Conservation (phyloP, 352 stramenopile species). For the Globisporangium cylindrosporum region DNA sequence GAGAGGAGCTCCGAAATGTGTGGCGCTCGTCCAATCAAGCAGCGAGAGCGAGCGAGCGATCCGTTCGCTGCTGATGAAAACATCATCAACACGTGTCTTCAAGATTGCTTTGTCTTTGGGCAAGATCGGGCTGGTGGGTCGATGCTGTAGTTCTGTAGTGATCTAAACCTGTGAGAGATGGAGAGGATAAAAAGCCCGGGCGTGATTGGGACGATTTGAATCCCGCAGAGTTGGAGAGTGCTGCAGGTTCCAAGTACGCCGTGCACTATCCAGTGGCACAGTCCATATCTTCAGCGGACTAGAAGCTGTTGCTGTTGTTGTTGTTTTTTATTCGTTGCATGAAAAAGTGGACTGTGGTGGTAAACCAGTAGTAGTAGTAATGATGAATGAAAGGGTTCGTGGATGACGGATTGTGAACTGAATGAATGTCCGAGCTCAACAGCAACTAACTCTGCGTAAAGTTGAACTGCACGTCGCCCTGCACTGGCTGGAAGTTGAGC, state of each 20-base stretch:
- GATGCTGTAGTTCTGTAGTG: no score
- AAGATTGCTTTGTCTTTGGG: neutral
- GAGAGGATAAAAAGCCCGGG: no score
- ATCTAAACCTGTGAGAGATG: no score
- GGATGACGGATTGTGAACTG: neutral
- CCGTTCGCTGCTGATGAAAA: neutral
- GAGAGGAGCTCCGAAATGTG: neutral
- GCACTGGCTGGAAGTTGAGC: constrained; percentile 71
- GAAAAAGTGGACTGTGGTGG: neutral
- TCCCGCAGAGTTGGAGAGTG: no score
- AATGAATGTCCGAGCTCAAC: neutral
- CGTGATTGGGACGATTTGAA: no score
- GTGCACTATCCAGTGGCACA: no score
- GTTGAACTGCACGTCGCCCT: constrained; percentile 68
- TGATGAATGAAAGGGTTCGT: neutral
- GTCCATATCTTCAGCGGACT: no score
- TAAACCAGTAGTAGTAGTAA: neutral
- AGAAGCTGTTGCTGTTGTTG: neutral
- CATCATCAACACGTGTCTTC: neutral
- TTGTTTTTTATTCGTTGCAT: neutral
- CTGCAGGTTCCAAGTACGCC: no score
- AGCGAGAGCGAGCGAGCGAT: neutral
- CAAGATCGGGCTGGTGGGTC: no score
- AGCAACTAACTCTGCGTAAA: constrained; percentile 36
- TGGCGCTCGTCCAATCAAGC: neutral